Evolutionary conservation across 768 basidiomycete species (phyloP).

Genomic region (Lenzites betulinus): DNA sequence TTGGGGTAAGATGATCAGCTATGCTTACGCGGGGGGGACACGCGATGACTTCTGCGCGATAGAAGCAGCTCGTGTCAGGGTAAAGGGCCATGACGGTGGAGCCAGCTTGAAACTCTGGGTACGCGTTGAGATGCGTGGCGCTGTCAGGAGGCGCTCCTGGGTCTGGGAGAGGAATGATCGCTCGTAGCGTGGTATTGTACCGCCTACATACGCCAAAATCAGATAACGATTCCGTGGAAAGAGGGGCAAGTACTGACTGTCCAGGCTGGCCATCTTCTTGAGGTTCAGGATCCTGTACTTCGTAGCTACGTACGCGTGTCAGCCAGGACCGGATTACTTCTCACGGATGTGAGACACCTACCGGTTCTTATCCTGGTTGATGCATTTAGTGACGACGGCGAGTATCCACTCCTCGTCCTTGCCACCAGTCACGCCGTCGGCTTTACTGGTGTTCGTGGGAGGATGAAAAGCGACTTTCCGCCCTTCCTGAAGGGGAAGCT

Average conservation of each 20-base stretch:
- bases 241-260: conserved; percentile 34
- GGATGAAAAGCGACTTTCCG: conserved; percentile 84
- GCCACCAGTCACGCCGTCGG: conserved; percentile 53
- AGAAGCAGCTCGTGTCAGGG: conserved; percentile 90
- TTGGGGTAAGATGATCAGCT: too few relatives aligned
- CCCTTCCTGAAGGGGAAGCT: conserved; percentile 69
- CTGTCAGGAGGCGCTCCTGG: conserved; percentile 56
- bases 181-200: conserved; percentile 68
- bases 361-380: conserved; percentile 74
- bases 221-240: background rate
- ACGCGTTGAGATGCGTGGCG: conserved; percentile 65
- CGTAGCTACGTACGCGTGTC: conserved; percentile 59
- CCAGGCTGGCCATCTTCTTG: conserved; percentile 80
- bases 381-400: conserved; percentile 70
- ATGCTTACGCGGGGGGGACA: conserved; percentile 52
- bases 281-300: conserved; percentile 84
- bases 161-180: conserved; percentile 82
- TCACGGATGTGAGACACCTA: conserved; percentile 30
- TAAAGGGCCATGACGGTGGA: conserved; percentile 86
- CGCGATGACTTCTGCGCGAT: conserved; percentile 81
- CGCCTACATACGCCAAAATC: conserved; percentile 39
- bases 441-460: conserved; percentile 52
- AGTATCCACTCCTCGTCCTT: conserved; percentile 70
- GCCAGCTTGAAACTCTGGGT: conserved; percentile 70
- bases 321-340: background rate